phyloP scores from a whole-genome alignment of 2,329 filamentous ascomycete genomes.

The Penicillium rolfsii region DNA sequence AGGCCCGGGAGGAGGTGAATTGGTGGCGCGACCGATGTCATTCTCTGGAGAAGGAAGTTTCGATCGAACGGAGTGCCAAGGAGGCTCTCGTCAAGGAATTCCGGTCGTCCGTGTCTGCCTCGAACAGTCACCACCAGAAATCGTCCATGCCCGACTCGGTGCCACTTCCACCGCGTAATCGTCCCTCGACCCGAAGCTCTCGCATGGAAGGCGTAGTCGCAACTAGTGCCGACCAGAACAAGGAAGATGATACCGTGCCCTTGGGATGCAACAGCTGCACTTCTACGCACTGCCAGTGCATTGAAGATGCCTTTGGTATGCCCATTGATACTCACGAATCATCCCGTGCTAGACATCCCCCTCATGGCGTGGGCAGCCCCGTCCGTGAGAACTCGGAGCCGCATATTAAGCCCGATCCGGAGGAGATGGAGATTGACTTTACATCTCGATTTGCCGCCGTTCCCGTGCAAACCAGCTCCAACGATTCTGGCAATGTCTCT shows the following conservation, averaged over 20 bases:
- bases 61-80: constrained; percentile 46
- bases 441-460: constrained; percentile 65
- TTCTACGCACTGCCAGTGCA: constrained; percentile 64
- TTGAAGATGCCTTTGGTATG: constrained; percentile 58
- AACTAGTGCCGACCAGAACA: constrained; percentile 21
- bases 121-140: constrained; percentile 18
- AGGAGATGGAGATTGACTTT: constrained; percentile 72
- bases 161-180: constrained; percentile 41
- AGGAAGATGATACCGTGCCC: constrained; percentile 44
- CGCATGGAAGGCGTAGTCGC: constrained; percentile 26
- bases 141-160: constrained; percentile 42
- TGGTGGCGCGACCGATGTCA: constrained; percentile 60
- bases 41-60: constrained; percentile 65
- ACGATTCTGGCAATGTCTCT: constrained; percentile 34
- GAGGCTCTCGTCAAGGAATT: constrained; percentile 49
- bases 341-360: constrained; percentile 41
- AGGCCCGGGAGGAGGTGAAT: constrained; percentile 58
- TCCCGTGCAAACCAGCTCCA: constrained; percentile 26
- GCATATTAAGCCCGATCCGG: constrained; percentile 50
- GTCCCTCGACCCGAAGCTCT: constrained; percentile 24
- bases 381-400: constrained; percentile 61
- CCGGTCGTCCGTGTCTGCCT: constrained; percentile 35
- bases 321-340: constrained; percentile 45
- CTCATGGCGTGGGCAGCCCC: constrained; percentile 35
- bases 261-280: constrained; percentile 69